Evolutionary conservation across 768 basidiomycete genomes (phyloP).

Genomic region (Boletus pseudopeckii): DNA sequence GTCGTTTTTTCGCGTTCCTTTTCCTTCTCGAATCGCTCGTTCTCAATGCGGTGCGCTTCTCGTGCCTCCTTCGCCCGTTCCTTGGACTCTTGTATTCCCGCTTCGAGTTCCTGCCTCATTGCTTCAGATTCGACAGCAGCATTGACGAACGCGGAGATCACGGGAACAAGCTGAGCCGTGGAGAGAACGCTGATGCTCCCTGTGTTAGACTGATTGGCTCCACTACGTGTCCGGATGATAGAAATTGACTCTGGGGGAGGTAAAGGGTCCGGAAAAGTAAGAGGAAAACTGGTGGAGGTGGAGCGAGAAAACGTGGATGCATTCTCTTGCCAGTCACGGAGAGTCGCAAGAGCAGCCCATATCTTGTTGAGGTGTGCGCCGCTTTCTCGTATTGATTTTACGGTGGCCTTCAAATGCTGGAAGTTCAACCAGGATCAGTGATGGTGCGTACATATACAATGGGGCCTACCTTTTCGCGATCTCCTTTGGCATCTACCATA

Average conservation of each 20-base stretch:
- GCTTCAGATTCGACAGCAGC: conserved; percentile 42
- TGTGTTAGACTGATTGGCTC: conserved; percentile 26
- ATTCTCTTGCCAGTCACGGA: conserved; percentile 39
- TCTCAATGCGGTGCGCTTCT: conserved; percentile 41
- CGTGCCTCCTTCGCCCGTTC: conserved; percentile 48
- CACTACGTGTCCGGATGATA: conserved; percentile 47
- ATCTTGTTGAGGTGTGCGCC: conserved; percentile 60
- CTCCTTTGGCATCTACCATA: conserved; percentile 44
- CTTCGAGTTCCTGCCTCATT: conserved; percentile 61
- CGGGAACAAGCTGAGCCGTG: conserved; percentile 65
- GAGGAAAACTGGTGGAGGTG: conserved; percentile 7
- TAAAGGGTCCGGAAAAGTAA: conserved; percentile 55
- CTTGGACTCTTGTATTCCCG: conserved; percentile 52
- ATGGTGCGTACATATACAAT: not conserved
- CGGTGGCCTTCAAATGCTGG: conserved; percentile 32
- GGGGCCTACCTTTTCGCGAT: conserved; percentile 32
- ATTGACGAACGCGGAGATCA: conserved; percentile 58
- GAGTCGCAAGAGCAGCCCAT: conserved; percentile 51
- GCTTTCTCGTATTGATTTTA: conserved; percentile 49
- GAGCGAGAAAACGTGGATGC: conserved; percentile 13
- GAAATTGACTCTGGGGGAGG: conserved; percentile 46
- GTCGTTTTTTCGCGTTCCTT: conserved; percentile 56
- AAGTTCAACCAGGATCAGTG: not conserved
- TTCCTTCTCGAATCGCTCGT: conserved; percentile 28
- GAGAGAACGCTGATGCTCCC: conserved; percentile 34